These are phyloP conservation scores for Lactarius pseudohatsudake DNA, from an alignment of 768 basidiomycete species.

Conservation along the genomic window DNA sequence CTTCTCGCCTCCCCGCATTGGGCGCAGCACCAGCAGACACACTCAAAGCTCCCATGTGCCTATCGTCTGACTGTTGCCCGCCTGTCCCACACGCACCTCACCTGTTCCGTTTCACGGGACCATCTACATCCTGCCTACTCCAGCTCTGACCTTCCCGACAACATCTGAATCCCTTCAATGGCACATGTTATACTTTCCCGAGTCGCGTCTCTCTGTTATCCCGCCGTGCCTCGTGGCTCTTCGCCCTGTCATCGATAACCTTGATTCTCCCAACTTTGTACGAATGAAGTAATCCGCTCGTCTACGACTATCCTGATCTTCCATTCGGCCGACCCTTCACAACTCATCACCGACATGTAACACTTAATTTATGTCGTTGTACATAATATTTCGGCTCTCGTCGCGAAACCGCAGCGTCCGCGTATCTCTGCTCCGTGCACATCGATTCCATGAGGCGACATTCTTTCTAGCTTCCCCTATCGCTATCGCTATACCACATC, in stretches of 20 bases:
- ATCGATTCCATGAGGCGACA: conserved; percentile 9
- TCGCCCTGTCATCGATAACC: conserved; percentile 18
- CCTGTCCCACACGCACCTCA: conserved; percentile 3
- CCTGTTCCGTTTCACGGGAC: background rate
- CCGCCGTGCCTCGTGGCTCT: background rate
- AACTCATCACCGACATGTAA: conserved; percentile 9
- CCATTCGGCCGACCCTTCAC: conserved; percentile 21
- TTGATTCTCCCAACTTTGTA: conserved; percentile 15
- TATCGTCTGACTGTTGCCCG: background rate
- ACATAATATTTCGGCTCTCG: conserved; percentile 20
- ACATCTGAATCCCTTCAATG: background rate
- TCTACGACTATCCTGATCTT: conserved; percentile 7
- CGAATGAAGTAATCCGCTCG: conserved; percentile 15
- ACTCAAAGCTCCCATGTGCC: conserved; percentile 9
- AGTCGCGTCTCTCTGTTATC: background rate
- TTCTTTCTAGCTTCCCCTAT: background rate
- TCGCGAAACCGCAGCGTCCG: conserved; percentile 6
- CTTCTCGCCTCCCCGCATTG: conserved; percentile 15
- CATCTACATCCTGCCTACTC: background rate
- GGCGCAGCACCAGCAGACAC: background rate
- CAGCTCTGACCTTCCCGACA: background rate
- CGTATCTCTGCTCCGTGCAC: conserved; percentile 10
- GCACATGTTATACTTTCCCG: conserved; percentile 6
- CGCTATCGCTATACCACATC: background rate
- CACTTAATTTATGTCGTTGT: background rate